Evolutionary conservation across 1,284 basidiomycete species (phyloP).

Genomic region (Phellopilus nigrolimitatus): DNA sequence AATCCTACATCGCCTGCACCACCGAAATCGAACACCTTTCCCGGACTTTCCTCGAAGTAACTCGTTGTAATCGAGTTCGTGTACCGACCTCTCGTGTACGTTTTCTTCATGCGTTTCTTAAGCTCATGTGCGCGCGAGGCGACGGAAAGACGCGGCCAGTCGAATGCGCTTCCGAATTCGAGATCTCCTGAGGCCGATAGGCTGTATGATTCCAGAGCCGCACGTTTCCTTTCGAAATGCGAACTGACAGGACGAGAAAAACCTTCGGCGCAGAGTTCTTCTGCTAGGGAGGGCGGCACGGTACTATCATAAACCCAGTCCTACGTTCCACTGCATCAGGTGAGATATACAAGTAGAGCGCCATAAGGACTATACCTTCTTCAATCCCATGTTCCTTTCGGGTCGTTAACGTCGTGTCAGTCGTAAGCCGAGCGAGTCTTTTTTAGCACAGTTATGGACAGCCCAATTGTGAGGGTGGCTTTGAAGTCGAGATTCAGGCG

Average conservation of each 20-base stretch:
- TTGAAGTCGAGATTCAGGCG: too few relatives aligned
- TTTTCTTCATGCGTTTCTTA: slow-evolving; percentile 6
- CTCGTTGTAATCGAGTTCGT: neutral
- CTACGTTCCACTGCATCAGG: too few relatives aligned
- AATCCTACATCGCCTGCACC: neutral
- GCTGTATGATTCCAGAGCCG: slow-evolving; percentile 5
- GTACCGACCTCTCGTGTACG: neutral
- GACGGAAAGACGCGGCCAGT: slow-evolving; percentile 8
- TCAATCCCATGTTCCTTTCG: too few relatives aligned
- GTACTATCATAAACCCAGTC: slow-evolving; percentile 11
- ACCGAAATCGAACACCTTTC: neutral
- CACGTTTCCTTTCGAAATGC: slow-evolving; percentile 6
- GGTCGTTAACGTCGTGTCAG: too few relatives aligned
- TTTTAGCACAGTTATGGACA: too few relatives aligned
- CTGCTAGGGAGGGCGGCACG: neutral
- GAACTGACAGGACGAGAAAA: neutral
- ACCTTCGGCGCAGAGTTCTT: slow-evolving; percentile 8
- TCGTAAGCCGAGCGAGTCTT: too few relatives aligned
- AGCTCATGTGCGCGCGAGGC: slow-evolving; percentile 1
- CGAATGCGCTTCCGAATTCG: neutral
- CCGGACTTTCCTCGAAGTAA: neutral
- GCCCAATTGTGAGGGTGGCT: too few relatives aligned
- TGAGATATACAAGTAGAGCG: too few relatives aligned
- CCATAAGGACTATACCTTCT: too few relatives aligned
- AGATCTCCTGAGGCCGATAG: slow-evolving; percentile 14